Base-by-base conservation (phyloP, 1,284 basidiomycete genomes). In the Ceratobasidium sp. region DNA sequence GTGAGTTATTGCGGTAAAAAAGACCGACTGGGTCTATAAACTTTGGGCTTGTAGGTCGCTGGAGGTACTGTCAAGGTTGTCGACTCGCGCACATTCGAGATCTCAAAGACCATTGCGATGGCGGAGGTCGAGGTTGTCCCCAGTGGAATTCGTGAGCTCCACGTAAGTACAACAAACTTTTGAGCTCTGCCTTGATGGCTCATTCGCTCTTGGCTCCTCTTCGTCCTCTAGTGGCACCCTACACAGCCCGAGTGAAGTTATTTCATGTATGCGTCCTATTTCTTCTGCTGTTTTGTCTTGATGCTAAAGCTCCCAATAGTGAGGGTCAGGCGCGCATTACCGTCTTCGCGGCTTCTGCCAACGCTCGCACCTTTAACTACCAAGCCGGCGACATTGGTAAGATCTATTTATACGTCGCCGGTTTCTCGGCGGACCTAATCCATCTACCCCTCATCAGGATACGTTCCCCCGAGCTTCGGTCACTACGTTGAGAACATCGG, bases 401-500 rank as follows among this genome's bases (percentile, higher is more conserved):
- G n/a, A n/a, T 16, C 6, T 84, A 86, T 6, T 87, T 66, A 41
- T 74, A 43, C 22, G 71, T 63, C 69, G 85, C 9, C 27, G 16
- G 4, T 48, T 41, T n/a, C 11, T 9, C 9, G 34, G 34, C 34
- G 9, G 19, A 37, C 29, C n/a, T 22, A 66, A n/a, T n/a, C 27
- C 24, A 49, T 7, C 53, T 7, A 16, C 16, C 27, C 27, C 27
- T 58, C 27, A 37, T 34, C 59, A 72, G 85, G 86, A 39, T 90
- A 88, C 76, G 85, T 90, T 59, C 88, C 88, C 22, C 84, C 86
- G 19, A 84, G 85, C 0, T 86, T 86, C 80, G 88, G 87, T 2
- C 90, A 91, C 78, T 91, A 89, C 77, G 85, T 92, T 22, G 89
- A 92, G 81, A 3, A 88, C 89, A 0, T 79, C 83, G n/a, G n/a